Conservation (phyloP, 345 rosid species). For the Cardamine chenopodiifolia region DNA sequence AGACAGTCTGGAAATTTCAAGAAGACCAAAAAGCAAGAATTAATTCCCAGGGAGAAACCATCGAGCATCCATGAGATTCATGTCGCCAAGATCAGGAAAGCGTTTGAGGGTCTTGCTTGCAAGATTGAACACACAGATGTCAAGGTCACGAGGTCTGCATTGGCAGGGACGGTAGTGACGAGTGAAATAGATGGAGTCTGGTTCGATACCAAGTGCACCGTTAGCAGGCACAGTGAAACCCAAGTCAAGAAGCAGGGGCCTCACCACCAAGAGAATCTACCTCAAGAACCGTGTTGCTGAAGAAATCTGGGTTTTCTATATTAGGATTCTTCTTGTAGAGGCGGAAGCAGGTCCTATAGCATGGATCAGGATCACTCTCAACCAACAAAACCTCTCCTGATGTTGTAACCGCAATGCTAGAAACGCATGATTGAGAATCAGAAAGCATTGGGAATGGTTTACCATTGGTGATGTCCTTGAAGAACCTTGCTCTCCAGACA, state of each 20-base stretch:
- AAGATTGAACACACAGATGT: conserved; percentile 9
- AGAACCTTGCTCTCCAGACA: neutral
- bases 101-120: neutral
- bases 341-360: neutral
- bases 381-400: conserved; percentile 8
- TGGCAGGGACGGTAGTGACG: neutral
- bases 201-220: neutral
- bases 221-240: neutral
- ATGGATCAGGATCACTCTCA: neutral
- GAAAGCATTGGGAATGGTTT: neutral
- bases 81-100: neutral
- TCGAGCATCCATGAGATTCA: neutral
- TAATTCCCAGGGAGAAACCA: neutral
- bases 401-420: neutral
- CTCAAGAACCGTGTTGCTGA: neutral
- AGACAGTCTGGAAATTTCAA: too few relatives aligned
- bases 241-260: conserved; percentile 8
- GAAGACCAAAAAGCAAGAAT: too few relatives aligned
- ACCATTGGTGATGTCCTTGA: neutral
- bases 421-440: neutral
- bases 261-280: conserved; percentile 18
- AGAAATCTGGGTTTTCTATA: neutral
- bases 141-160: neutral
- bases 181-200: conserved; percentile 16
- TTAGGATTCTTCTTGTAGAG: neutral